Base-by-base conservation (phyloP, 2,329 filamentous ascomycete genomes). In the Penicillium sp. region DNA sequence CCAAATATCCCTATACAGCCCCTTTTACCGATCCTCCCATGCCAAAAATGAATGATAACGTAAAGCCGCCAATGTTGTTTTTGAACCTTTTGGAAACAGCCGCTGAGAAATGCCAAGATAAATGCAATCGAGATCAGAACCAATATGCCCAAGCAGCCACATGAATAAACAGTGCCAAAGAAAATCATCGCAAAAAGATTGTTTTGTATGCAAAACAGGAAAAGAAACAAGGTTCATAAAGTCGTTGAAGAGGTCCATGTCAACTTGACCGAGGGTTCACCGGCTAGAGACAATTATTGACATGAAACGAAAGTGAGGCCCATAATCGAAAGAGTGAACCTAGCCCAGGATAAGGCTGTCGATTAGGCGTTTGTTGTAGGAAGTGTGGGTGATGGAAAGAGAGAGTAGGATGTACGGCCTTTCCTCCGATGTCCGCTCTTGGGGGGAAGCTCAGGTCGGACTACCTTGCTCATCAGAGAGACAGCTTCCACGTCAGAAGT, bases 351-450 rank as follows among this genome's bases (percentile, higher is more conserved):
- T 5, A 53, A 11, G 21, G 19, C 44, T 7, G 46, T 41, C n/a
- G 3, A 13, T 38, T 31, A 50, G 31, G 19, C 3, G 48, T 49
- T 56, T 8, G 54, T 23, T 48, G 55, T 44, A 3, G 58, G 54
- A 49, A 58, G 23, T 9, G 51, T 44, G 5, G 65, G 31, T 9
- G 65, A 55, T 13, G 68, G 68, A 59, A 67, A 71, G 65, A 68
- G 74, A 46, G 80, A 82, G 66, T 82, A 81, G 41, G 79, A 81
- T n/a, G 78, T 71, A 47, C 79, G 72, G 60, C 66, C 70, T 67
- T 77, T 79, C 60, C 71, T 73, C 49, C 75, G 69, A 64, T 69
- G 68, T 3, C 65, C 61, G 38, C 70, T 71, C 60, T 71, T 76
- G 19, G 66, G 58, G 23, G 73, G 67, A 50, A 73, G 60, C 13